Conservation (phyloP, 2,329 filamentous ascomycete species). For the Pseudogymnoascus sp. region DNA sequence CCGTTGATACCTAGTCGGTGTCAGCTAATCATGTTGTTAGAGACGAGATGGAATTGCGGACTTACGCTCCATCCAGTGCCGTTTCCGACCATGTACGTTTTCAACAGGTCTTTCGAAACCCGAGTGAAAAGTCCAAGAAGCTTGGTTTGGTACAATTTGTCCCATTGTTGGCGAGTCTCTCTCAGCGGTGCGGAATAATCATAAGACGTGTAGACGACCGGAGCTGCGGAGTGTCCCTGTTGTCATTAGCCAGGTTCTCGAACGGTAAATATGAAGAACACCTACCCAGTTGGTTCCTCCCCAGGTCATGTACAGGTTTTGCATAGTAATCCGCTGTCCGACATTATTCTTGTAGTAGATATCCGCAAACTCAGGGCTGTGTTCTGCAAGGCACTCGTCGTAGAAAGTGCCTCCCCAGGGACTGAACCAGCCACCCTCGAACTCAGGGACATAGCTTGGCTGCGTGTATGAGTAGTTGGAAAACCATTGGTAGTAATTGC, state of each 20-base stretch:
- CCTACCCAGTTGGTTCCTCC: conserved; percentile 48
- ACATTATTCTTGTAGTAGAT: conserved; percentile 50
- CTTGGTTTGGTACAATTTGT: conserved; percentile 47
- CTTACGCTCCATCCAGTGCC: conserved; percentile 39
- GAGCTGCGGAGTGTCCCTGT: conserved; percentile 30
- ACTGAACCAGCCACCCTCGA: conserved; percentile 46
- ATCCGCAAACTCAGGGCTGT: conserved; percentile 40
- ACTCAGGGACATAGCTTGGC: conserved; percentile 44
- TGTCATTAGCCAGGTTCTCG: conserved; percentile 1
- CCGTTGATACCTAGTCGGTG: conserved; percentile 25
- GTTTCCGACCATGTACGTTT: conserved; percentile 47
- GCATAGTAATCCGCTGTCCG: conserved; percentile 39
- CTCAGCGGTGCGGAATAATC: conserved; percentile 41
- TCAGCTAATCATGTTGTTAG: conserved; percentile 9
- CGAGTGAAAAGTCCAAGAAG: conserved; percentile 45
- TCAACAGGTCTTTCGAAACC: conserved; percentile 41
- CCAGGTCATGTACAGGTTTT: conserved; percentile 44
- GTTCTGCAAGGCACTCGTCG: conserved; percentile 39
- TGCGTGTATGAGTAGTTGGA: conserved; percentile 46
- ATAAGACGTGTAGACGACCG: conserved; percentile 41
- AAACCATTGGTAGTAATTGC: conserved; percentile 50
- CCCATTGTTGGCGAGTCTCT: conserved; percentile 44
- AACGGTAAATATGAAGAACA: background rate
- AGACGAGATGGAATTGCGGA: background rate
- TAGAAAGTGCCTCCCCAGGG: conserved; percentile 45